phyloP scores from a whole-genome alignment of 306 rosid species.

The Quercus parvula region DNA sequence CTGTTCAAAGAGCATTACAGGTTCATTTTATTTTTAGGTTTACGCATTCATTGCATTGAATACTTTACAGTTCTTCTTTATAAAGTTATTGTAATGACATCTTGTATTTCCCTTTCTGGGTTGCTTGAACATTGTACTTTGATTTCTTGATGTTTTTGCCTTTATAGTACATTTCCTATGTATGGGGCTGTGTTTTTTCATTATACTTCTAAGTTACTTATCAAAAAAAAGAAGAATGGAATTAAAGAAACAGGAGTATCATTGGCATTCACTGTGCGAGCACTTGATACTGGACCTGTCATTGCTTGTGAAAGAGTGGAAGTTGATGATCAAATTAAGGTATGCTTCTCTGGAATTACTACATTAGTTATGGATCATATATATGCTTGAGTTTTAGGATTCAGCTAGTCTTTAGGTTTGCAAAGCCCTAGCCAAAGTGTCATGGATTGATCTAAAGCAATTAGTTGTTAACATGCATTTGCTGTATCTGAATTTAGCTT shows the following conservation, averaged over 20 bases:
- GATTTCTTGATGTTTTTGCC: too few species aligned
- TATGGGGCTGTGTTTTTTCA: too few species aligned
- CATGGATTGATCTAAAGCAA: constrained; percentile 8
- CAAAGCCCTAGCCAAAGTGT: background rate
- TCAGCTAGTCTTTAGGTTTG: background rate
- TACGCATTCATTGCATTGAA: background rate
- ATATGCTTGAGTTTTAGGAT: background rate
- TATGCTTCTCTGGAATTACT: constrained; percentile 10
- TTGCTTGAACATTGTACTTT: too few species aligned
- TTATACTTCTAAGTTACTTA: too few species aligned
- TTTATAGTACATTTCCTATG: too few species aligned
- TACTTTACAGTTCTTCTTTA: background rate
- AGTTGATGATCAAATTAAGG: constrained; percentile 78
- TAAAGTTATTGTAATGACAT: background rate
- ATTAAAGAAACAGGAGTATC: constrained; percentile 84
- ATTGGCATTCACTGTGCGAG: constrained; percentile 86
- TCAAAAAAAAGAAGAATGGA: constrained; percentile 50
- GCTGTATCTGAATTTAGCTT: background rate
- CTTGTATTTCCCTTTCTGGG: background rate
- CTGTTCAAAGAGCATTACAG: constrained; percentile 95
- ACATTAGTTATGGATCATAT: background rate
- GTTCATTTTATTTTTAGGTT: constrained; percentile 23
- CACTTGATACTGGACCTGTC: constrained; percentile 88
- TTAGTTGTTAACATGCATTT: background rate
- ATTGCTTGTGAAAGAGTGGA: constrained; percentile 56